phyloP scores from a whole-genome alignment of 805 yeast species.

The Cyberlindnera lachancei region DNA sequence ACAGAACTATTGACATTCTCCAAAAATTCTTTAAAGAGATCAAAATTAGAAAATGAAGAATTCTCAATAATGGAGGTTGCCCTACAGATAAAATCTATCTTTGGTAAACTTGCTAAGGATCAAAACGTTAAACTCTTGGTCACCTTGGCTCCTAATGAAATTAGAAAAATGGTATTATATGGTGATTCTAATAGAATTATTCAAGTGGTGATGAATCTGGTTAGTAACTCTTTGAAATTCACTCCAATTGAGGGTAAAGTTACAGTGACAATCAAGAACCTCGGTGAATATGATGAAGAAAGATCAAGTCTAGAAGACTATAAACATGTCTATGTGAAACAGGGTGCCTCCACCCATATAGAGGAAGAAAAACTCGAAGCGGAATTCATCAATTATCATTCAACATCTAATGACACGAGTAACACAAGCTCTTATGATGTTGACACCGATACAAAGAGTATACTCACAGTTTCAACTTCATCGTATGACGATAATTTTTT shows the following conservation, averaged over 20 bases:
- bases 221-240: constrained; percentile 84
- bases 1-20: constrained; percentile 89
- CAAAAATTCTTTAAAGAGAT: constrained; percentile 80
- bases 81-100: constrained; percentile 77
- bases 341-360: background rate
- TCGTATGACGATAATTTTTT: constrained; percentile 38
- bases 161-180: constrained; percentile 57
- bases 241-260: constrained; percentile 87
- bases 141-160: constrained; percentile 50
- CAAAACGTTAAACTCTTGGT: constrained; percentile 65
- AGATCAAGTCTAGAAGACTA: constrained; percentile 35
- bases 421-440: constrained; percentile 8
- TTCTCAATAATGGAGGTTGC: constrained; percentile 78
- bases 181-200: constrained; percentile 90
- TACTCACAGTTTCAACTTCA: constrained; percentile 22
- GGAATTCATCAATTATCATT: constrained; percentile 1
- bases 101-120: constrained; percentile 70
- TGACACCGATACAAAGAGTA: constrained; percentile 10
- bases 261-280: constrained; percentile 48
- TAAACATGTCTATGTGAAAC: constrained; percentile 38
- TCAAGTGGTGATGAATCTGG: constrained; percentile 88
- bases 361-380: constrained; percentile 1
- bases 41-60: constrained; percentile 75
- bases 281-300: constrained; percentile 64
- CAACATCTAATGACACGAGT: constrained; percentile 9